Evolutionary conservation across 1,139 yeast genomes (phyloP).

Genomic region (Geotrichum phurueaensis): DNA sequence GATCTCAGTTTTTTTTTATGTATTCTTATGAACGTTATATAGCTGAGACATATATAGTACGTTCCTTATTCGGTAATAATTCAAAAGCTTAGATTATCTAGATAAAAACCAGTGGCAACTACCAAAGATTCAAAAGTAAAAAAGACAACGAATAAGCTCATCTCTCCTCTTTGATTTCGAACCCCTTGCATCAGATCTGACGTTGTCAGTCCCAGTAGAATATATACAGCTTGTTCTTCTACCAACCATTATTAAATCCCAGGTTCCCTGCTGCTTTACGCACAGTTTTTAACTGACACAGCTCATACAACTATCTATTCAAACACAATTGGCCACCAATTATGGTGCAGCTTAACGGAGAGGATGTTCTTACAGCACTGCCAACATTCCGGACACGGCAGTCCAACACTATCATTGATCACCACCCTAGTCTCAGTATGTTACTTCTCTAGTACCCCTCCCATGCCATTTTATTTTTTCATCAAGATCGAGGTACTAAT

Average conservation of each 20-base stretch:
- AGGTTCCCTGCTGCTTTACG: background rate
- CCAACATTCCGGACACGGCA: background rate
- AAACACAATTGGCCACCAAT: background rate
- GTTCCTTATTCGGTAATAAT: background rate
- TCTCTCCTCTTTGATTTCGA: no score
- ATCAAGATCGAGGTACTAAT: background rate
- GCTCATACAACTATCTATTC: background rate
- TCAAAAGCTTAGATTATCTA: conserved; percentile 6
- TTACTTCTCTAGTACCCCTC: background rate
- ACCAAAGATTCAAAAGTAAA: background rate
- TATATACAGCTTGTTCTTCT: no score
- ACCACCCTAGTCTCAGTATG: background rate
- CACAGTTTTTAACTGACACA: background rate
- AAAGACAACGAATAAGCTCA: background rate
- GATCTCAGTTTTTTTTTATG: background rate
- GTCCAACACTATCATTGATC: conserved; percentile 2
- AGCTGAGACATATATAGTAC: background rate
- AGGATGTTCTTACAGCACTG: conserved; percentile 5
- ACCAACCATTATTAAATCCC: no score
- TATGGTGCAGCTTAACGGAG: conserved; percentile 5
- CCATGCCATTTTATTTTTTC: background rate
- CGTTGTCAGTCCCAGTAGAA: no score
- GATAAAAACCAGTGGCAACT: conserved; percentile 6
- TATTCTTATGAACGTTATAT: background rate
- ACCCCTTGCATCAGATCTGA: no score